Conservation (phyloP, 257 asterid genomes). For the Schizonepeta tenuifolia region DNA sequence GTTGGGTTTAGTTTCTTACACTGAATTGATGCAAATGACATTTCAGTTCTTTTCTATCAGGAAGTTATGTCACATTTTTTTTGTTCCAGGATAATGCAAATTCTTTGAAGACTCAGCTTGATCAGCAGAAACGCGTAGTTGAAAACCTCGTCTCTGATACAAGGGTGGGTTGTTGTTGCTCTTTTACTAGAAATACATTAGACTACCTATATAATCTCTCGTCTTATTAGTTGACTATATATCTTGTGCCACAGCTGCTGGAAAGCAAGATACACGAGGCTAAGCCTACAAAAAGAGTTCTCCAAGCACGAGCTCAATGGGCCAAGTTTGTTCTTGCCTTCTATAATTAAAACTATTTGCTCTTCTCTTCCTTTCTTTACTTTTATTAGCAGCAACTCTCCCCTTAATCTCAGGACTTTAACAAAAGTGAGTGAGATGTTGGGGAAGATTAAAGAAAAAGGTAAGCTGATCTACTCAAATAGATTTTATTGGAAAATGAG, state of each 20-base stretch:
- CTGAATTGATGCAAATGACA: constrained; percentile 21
- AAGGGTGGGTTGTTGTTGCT: constrained; percentile 73
- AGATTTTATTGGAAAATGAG: constrained; percentile 25
- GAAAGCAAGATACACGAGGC: constrained; percentile 99
- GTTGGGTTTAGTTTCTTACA: constrained; percentile 16
- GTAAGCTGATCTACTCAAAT: constrained; percentile 36
- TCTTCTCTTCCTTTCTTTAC: constrained; percentile 27
- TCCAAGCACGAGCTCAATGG: constrained; percentile 98
- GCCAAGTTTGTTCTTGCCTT: constrained; percentile 76
- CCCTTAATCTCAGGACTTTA: constrained; percentile 69
- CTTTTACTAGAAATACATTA: constrained; percentile 22
- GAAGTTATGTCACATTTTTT: background rate
- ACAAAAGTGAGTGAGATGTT: constrained; percentile 94
- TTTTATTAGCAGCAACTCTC: constrained; percentile 25
- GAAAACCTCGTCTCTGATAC: constrained; percentile 88
- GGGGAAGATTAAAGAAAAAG: constrained; percentile 99
- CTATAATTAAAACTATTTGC: constrained; percentile 14
- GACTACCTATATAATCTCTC: constrained; percentile 3
- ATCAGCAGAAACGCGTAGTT: constrained; percentile 83
- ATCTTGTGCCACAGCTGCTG: constrained; percentile 61
- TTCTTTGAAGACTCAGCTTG: constrained; percentile 87
- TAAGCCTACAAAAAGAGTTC: constrained; percentile 86
- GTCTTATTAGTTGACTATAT: constrained; percentile 24
- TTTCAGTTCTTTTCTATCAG: background rate
- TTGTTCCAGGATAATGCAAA: constrained; percentile 89